Conservation (phyloP, 331 rosid species). For the Quercus lobata region DNA sequence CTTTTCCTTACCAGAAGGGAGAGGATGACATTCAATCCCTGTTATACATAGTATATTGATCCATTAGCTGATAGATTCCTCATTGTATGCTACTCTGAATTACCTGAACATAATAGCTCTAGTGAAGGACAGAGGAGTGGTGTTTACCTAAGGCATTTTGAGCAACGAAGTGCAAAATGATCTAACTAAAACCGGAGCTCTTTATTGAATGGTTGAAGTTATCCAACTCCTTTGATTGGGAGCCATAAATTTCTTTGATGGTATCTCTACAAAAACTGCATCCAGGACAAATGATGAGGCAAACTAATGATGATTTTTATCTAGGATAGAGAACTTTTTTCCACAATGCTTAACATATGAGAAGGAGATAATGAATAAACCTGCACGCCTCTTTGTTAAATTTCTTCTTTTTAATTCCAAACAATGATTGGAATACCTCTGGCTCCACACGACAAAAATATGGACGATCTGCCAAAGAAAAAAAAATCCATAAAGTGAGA, state of each 20-base stretch:
- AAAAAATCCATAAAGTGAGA: background rate
- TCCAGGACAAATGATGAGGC: conserved; percentile 18
- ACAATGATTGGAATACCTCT: conserved; percentile 57
- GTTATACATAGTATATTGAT: background rate
- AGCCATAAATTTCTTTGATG: conserved; percentile 70
- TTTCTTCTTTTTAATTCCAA: conserved; percentile 49
- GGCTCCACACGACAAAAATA: conserved; percentile 88
- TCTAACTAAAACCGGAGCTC: conserved; percentile 2
- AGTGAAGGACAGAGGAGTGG: background rate
- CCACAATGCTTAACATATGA: background rate
- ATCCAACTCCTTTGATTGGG: conserved; percentile 58
- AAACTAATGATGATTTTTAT: background rate
- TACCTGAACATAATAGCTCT: background rate
- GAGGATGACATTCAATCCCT: background rate
- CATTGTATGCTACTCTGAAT: background rate
- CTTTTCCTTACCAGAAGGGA: background rate
- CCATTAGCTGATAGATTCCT: background rate
- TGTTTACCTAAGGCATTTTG: conserved; percentile 7
- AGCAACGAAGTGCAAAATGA: background rate
- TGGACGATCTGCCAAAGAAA: conserved; percentile 66
- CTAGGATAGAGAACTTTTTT: background rate
- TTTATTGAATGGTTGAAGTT: conserved; percentile 47
- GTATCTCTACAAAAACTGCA: conserved; percentile 77
- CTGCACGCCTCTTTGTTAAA: conserved; percentile 93
- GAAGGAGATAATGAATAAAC: conserved; percentile 26